phyloP scores from a whole-genome alignment of 129 eudicot species.

The Helichrysum umbraculigerum region DNA sequence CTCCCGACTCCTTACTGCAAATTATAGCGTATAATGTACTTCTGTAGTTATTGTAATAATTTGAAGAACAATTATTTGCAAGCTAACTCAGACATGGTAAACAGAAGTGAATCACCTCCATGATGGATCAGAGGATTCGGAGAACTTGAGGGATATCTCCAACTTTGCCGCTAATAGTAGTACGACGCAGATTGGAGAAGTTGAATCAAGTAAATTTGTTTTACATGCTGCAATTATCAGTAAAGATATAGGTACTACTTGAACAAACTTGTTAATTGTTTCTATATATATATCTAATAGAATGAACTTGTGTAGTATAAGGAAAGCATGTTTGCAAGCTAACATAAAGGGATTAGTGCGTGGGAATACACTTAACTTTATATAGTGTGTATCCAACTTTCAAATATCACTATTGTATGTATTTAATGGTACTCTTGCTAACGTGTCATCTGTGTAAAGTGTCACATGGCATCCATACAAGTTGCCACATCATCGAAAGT shows the following conservation, averaged over 20 bases:
- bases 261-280: neutral
- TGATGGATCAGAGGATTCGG: neutral
- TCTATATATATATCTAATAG: neutral
- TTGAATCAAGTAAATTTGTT: neutral
- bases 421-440: too few relatives aligned
- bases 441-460: too few relatives aligned
- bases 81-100: neutral
- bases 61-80: neutral
- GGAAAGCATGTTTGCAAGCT: neutral
- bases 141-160: neutral
- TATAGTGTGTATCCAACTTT: too few relatives aligned
- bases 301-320: neutral
- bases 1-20: neutral
- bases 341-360: neutral
- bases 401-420: too few relatives aligned
- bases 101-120: neutral
- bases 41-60: neutral
- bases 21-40: neutral
- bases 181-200: neutral
- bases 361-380: too few relatives aligned
- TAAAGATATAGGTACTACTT: conserved; percentile 9
- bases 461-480: too few relatives aligned
- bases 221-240: conserved; percentile 15
- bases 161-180: neutral
- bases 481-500: too few relatives aligned